Evolutionary conservation across 1,139 yeast species (phyloP), one percentile per base, ranked within the genome.

Genomic region (Lodderomyces pseudojiufengensis): DNA sequence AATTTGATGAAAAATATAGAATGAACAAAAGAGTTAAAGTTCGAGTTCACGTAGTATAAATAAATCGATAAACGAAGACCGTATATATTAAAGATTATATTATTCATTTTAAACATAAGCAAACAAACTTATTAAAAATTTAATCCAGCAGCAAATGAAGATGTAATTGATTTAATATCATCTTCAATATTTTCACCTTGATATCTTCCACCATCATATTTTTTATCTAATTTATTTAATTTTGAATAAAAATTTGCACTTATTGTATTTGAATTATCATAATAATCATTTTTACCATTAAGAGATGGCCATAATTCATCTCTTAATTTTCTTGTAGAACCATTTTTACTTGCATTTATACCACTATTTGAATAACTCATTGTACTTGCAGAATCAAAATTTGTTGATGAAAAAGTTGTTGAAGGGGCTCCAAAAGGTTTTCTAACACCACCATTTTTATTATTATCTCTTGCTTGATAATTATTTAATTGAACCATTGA

Each of bases 401-500:
- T 65, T 14, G 49, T 46, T 14, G 41, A 24, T n/a, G 41, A 32
- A 26, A 29, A 29, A 3, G 26, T 23, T 5, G 42, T 36, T 2
- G 48, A 41, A 15, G 45, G 38, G 11, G 40, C 40, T 3, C 40
- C 46, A 32, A 46, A 43, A 15, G 34, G 22, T 29, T 4, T 32
- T 26, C n/a, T n/a, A n/a, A n/a, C n/a, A n/a, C n/a, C n/a, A 14
- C 28, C 23, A 10, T 15, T 27, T 23, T 35, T 33, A 15, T n/a
- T 38, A 35, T 25, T 30, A 30, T 9, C 35, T 29, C 9, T 33
- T 2, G 30, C 20, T 15, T 36, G 29, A 16, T 40, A 32, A 29
- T 40, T 43, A 31, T 51, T 49, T 45, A 84, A 64, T 47, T 78
- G 88, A 18, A 85, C 80, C 51, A 78, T 72, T 39, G 86, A 80